Evolutionary conservation across 2,329 filamentous ascomycete species (phyloP), one percentile per base, ranked within the genome.

Genomic region (Tolypocladium cylindrosporum): DNA sequence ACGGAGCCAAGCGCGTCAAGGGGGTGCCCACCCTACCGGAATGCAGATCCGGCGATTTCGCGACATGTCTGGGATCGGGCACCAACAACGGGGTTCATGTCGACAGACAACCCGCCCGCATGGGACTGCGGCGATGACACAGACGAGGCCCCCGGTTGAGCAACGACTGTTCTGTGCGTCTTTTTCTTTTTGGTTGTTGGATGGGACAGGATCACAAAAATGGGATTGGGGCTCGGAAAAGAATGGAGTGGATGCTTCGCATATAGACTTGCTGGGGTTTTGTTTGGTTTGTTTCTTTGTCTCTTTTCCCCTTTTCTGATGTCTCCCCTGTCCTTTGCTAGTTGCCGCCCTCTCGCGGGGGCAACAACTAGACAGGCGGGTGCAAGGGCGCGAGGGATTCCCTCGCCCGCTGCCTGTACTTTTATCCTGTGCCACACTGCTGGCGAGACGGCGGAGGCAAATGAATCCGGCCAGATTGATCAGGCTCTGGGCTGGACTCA

Each of bases 401-500:
- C 31, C 31, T 51, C 31, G 48, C 48, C 27, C 31, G 31, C 48
- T 10, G 48, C 48, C 4, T 59, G 60, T 58, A 66, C 65, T 62
- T 63, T 58, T 63, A 62, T 61, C 60, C 58, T 68, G 67, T 66
- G 65, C 61, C 65, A 67, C 55, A 63, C 56, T 59, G 62, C 56
- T 60, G 62, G 62, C 60, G 51, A 60, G 59, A 62, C 56, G 59
- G 55, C 55, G 52, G 58, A 59, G 59, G 56, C 63, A 62, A 58
- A 53, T 57, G 60, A 60, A 57, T 63, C 61, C 59, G 61, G 59
- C 60, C 60, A 52, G 61, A 59, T 54, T 61, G 61, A 63, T 24
- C 14, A 55, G 39, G 61, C 63, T 63, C 65, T 67, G 66, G 68
- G 66, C 68, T 66, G 68, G 66, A 65, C 68, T 69, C 64, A 66